Conservation (phyloP, 2,329 filamentous ascomycete genomes). For the Venturia asperata region DNA sequence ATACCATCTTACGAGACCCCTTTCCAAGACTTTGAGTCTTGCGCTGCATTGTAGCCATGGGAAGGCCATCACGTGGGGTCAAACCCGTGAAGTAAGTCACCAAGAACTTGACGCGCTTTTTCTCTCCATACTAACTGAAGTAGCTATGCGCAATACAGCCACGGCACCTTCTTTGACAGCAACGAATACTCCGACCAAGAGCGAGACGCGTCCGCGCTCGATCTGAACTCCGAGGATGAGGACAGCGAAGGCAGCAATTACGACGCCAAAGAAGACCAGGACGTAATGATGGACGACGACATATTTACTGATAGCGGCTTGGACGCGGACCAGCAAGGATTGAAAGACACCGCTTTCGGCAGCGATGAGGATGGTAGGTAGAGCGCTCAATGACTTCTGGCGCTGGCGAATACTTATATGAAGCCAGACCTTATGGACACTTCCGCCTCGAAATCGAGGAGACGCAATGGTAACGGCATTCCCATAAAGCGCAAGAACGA, state of each 20-base stretch:
- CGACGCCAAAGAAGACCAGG: slow-evolving; percentile 3
- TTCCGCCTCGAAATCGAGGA: neutral
- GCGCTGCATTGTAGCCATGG: neutral
- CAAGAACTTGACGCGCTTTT: neutral
- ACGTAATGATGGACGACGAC: neutral
- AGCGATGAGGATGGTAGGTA: neutral
- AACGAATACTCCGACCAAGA: neutral
- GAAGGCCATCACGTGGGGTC: neutral
- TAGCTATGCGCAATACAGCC: neutral
- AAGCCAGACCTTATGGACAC: neutral
- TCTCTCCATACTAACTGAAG: neutral
- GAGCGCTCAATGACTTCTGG: neutral
- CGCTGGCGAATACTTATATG: neutral
- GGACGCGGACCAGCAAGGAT: neutral
- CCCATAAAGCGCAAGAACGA: neutral
- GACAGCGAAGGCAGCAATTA: slow-evolving; percentile 1
- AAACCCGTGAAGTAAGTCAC: slow-evolving; percentile 7
- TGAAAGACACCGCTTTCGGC: neutral
- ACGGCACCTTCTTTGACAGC: neutral
- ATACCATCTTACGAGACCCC: neutral
- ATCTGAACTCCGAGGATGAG: neutral
- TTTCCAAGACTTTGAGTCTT: neutral
- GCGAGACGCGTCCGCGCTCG: neutral
- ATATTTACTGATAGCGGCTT: neutral
- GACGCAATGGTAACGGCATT: neutral